Conservation (phyloP, 225 moss, liverwort and hornwort genomes). For the Asterella californica region DNA sequence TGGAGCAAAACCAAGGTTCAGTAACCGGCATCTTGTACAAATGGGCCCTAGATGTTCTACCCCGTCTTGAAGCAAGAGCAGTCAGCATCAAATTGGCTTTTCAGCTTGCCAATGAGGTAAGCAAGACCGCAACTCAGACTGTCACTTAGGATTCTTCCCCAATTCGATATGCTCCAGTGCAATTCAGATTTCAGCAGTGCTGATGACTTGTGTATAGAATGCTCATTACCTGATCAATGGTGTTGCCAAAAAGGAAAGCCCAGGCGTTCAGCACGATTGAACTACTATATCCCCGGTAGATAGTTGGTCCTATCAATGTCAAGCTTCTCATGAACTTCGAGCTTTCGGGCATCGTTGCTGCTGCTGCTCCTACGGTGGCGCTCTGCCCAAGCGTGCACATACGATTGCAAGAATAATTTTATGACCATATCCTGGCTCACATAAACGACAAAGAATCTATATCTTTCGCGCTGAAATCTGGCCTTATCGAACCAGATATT, state of each 20-base stretch:
- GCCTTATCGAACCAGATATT: too few relatives aligned
- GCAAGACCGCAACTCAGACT: neutral
- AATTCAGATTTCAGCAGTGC: neutral
- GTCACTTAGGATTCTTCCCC: neutral
- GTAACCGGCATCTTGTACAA: neutral
- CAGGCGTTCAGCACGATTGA: slow-evolving; percentile 51
- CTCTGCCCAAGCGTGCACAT: slow-evolving; percentile 33
- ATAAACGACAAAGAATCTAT: too few relatives aligned
- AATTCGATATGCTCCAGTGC: neutral
- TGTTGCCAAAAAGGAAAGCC: slow-evolving; percentile 51
- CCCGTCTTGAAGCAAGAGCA: neutral
- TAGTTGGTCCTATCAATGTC: slow-evolving; percentile 65
- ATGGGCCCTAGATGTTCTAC: neutral
- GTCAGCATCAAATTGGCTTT: neutral
- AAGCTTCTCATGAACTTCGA: slow-evolving; percentile 52
- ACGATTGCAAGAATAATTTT: neutral
- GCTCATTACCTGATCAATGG: slow-evolving; percentile 39
- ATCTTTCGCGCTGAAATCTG: too few relatives aligned
- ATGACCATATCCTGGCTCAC: too few relatives aligned
- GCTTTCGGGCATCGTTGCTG: slow-evolving; percentile 39
- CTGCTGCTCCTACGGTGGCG: slow-evolving; percentile 55
- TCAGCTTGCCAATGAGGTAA: neutral
- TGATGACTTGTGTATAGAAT: neutral
- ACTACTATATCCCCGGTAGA: slow-evolving; percentile 44
- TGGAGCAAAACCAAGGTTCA: slow-evolving; percentile 21